phyloP scores from a whole-genome alignment of 176 grass and related monocot genomes.

The Lolium multiflorum region DNA sequence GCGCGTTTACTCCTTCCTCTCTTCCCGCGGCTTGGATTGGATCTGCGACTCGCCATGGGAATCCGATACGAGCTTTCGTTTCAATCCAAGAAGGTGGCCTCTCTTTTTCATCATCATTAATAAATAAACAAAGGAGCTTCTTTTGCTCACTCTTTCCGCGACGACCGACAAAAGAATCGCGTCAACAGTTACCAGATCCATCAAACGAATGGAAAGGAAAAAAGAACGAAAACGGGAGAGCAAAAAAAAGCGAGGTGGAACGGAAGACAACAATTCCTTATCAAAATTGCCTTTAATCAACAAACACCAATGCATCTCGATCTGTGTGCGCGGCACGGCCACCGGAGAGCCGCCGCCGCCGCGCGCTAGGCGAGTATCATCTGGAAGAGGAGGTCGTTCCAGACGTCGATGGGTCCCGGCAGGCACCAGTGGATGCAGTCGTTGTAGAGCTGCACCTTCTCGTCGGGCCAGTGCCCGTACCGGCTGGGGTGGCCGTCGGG shows the following conservation, averaged over 20 bases:
- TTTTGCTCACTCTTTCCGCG: slow-evolving; percentile 12
- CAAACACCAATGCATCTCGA: background rate
- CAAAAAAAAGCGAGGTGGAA: background rate
- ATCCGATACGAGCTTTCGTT: slow-evolving; percentile 14
- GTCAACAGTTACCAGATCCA: background rate
- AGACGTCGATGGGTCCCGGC: slow-evolving; percentile 70
- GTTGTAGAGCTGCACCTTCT: slow-evolving; percentile 72
- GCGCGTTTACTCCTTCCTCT: slow-evolving; percentile 1
- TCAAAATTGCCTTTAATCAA: slow-evolving; percentile 42
- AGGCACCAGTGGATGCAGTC: slow-evolving; percentile 92
- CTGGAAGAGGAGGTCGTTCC: slow-evolving; percentile 84
- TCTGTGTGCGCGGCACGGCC: slow-evolving; percentile 36
- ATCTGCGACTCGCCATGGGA: background rate
- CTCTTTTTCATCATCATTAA: background rate
- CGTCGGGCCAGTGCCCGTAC: slow-evolving; percentile 63
- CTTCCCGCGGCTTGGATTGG: background rate
- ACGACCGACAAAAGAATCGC: slow-evolving; percentile 19
- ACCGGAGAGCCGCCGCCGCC: background rate
- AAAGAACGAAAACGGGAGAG: background rate
- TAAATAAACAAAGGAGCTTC: too few species aligned
- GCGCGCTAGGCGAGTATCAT: slow-evolving; percentile 47
- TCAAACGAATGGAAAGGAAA: slow-evolving; percentile 19
- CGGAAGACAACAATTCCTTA: background rate
- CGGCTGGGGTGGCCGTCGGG: slow-evolving; percentile 82
- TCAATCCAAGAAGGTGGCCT: background rate